Conservation (phyloP, 768 basidiomycete genomes). For the Favolaschia claudopus region DNA sequence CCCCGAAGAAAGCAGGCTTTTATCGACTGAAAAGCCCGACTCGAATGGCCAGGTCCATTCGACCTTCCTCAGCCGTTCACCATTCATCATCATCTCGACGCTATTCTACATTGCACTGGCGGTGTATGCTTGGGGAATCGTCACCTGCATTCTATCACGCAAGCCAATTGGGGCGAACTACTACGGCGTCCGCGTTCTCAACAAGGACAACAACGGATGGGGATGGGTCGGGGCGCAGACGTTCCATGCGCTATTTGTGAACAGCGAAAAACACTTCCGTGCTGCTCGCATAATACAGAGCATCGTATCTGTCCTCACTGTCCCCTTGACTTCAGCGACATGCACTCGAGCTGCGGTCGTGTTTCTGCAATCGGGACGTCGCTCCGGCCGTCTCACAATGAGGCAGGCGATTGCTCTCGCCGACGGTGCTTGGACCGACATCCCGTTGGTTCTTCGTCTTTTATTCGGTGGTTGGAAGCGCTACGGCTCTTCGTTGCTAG, state of each 20-base stretch:
- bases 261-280: slow-evolving; percentile 10
- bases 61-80: too few relatives aligned
- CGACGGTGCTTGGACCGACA: slow-evolving; percentile 9
- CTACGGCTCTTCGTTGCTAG: slow-evolving; percentile 12
- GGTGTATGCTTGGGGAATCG: too few relatives aligned
- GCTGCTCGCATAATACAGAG: slow-evolving; percentile 6
- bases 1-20: too few relatives aligned
- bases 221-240: neutral
- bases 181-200: slow-evolving; percentile 10
- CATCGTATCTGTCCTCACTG: slow-evolving; percentile 10
- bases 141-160: slow-evolving; percentile 15
- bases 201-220: slow-evolving; percentile 5
- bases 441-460: neutral
- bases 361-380: slow-evolving; percentile 5
- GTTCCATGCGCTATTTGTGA: slow-evolving; percentile 8
- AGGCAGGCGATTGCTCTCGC: slow-evolving; percentile 12
- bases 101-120: too few relatives aligned
- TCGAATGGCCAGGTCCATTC: too few relatives aligned
- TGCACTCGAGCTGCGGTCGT: slow-evolving; percentile 14
- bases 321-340: slow-evolving; percentile 8
- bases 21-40: too few relatives aligned
- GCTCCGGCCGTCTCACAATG: neutral
- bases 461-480: neutral
- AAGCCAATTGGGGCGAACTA: slow-evolving; percentile 18
- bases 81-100: too few relatives aligned